Evolutionary conservation across 805 yeast species (phyloP), one percentile per base, ranked within the genome.

Genomic region (Saccharomycopsis sp.): DNA sequence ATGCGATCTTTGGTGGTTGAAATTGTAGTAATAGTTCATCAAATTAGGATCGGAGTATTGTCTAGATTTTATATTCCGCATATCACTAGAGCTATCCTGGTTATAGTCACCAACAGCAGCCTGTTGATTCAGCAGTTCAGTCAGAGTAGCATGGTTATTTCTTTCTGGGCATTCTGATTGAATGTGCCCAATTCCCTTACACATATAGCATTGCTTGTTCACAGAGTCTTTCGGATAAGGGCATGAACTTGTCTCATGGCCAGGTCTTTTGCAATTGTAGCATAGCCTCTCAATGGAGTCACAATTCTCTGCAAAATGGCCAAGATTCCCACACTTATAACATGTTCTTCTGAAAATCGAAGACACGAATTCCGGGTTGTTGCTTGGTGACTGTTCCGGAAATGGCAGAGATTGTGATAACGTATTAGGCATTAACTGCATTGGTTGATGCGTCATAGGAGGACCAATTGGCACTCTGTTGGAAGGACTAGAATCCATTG

Each of bases 251-350:
- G 69, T 63, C 52, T 68, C 68, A 53, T 70, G 73, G 1, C 69
- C 71, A 2, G 71, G 70, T 23, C 64, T 41, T 35, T 68, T 69
- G 58, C 73, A 70, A 57, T 70, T 70, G 58, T 69, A 70, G 55
- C 73, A 70, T 1, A 69, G 63, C 25, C 70, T 54, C 25, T 64
- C 69, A 1, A 47, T 54, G n/a, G 56, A 63, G 7, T 57, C 57
- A 53, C 73, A 70, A 17, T 64, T 64, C 9, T 69, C 67, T 0
- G 72, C 72, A 53, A 60, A 66, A 50, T 70, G 72, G 5, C 72
- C 72, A 24, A 70, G 56, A 29, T 69, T 65, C 1, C 72, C 70
- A 60, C 72, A 69, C 20, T 65, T 64, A 53, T 64, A 70, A 54
- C 73, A 70, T 0, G 72, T 68, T 29, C 64, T 64, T 56, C 65